phyloP scores from a whole-genome alignment of 208 protist species.

The Plasmodiophora brassicae region DNA sequence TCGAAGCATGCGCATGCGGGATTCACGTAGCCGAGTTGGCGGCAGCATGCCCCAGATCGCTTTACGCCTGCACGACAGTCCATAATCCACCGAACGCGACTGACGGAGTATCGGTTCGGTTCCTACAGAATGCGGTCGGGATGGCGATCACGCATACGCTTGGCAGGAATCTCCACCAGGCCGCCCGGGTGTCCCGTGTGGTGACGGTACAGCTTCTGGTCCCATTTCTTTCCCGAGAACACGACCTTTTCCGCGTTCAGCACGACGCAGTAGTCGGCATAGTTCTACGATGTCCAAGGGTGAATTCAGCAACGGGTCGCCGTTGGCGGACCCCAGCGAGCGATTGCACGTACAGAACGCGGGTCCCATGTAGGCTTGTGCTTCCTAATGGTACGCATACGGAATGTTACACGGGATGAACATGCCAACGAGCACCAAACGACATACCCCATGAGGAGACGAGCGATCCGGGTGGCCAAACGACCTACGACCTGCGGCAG shows the following conservation, averaged over 20 bases:
- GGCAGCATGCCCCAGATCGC: constrained; percentile 6
- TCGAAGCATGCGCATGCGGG: background rate
- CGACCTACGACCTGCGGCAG: background rate
- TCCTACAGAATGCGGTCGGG: constrained; percentile 23
- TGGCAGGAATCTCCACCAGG: constrained; percentile 33
- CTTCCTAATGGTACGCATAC: no score
- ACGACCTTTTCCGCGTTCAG: constrained; percentile 39
- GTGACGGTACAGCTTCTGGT: constrained; percentile 33
- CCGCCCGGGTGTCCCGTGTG: constrained; percentile 34
- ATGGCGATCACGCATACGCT: background rate
- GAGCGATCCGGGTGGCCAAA: background rate
- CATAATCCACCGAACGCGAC: no score
- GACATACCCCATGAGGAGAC: background rate
- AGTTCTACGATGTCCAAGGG: constrained; percentile 14
- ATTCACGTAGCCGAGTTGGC: background rate
- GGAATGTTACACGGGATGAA: no score
- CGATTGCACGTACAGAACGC: background rate
- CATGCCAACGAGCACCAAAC: no score
- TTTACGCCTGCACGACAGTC: no score
- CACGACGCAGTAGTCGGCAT: constrained; percentile 38
- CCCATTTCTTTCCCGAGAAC: constrained; percentile 36
- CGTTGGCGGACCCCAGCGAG: background rate
- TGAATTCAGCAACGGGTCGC: background rate
- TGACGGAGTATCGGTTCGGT: no score
- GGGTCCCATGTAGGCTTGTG: background rate